Base-by-base conservation (phyloP, 1,139 yeast genomes). In the Protomyces lactucae-debilis region DNA sequence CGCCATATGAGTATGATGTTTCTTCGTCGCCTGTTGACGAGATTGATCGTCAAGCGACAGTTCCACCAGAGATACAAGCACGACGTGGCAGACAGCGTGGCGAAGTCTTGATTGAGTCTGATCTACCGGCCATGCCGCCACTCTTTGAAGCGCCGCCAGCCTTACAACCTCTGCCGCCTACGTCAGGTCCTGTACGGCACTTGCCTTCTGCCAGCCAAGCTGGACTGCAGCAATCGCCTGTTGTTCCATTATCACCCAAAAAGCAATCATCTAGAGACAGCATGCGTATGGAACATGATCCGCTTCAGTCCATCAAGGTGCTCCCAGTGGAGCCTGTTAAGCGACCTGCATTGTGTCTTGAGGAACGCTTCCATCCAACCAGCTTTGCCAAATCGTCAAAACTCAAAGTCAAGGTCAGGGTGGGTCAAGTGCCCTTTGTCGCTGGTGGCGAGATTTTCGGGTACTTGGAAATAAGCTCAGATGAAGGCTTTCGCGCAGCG, bases 391-490 rank as follows among this genome's bases (percentile, higher is more conserved):
- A 59, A 32, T 51, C 63, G 5, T 52, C 45, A 48, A 59, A 59
- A 28, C 52, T 59, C 57, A 59, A 59, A 37, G 52, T 59, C 63
- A 59, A 59, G n/a, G 63, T 59, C n/a, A 36, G 32, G 23, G 40
- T 51, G 2, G 52, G 40, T n/a, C 57, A 52, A 32, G 45, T n/a
- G 12, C 57, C 61, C 9, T 61, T 61, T 14, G 61, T 55, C 4
- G 65, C 65, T 10, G 65, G 65, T 12, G 65, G 57, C 28, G 61
- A 55, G 39, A 52, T 61, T 21, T 55, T 55, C 21, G 65, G 65
- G 8, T 54, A 61, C 53, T 16, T 61, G 6, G 65, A 55, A 25
- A 28, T 61, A 18, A 39, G 32, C 12, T 43, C 53, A 5, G 61
- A 54, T 21, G 61, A 61, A 32, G 61, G 65, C 18, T 51, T 61